phyloP scores from a whole-genome alignment of 352 stramenopile species.

The Thraustochytrium striatum region DNA sequence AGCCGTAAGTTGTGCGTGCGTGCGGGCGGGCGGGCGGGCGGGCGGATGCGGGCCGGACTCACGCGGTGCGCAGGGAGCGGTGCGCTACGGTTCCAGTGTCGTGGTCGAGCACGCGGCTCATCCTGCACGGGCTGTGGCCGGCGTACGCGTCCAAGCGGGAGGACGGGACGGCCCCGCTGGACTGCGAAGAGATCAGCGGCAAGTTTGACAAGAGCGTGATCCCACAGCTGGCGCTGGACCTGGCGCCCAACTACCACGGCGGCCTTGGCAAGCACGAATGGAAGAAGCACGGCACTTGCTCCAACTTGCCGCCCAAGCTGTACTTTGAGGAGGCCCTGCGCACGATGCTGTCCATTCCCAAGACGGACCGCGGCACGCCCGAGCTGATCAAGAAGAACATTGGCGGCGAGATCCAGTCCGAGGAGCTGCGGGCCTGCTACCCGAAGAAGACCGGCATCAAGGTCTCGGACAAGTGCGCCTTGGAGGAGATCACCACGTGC shows the following conservation, averaged over 20 bases:
- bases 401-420: slow-evolving; percentile 13
- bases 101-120: slow-evolving; percentile 38
- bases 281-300: slow-evolving; percentile 49
- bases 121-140: slow-evolving; percentile 44
- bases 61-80: not conserved
- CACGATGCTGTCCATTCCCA: slow-evolving; percentile 41
- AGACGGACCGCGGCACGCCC: slow-evolving; percentile 32
- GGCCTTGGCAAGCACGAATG: slow-evolving; percentile 45
- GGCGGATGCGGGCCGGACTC: not conserved
- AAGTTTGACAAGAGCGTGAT: slow-evolving; percentile 44
- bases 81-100: slow-evolving; percentile 33
- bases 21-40: not conserved
- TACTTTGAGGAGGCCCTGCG: slow-evolving; percentile 47
- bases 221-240: slow-evolving; percentile 32
- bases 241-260: slow-evolving; percentile 48
- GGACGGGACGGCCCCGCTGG: slow-evolving; percentile 3
- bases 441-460: slow-evolving; percentile 38
- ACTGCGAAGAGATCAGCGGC: slow-evolving; percentile 2
- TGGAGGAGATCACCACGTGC: slow-evolving; percentile 48
- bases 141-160: slow-evolving; percentile 20
- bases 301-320: slow-evolving; percentile 28
- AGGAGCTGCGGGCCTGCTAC: slow-evolving; percentile 19
- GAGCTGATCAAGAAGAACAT: slow-evolving; percentile 36
- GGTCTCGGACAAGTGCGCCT: slow-evolving; percentile 41
- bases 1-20: not conserved